Evolutionary conservation across 768 basidiomycete genomes (phyloP).

Genomic region (Leccinum incarnatum): DNA sequence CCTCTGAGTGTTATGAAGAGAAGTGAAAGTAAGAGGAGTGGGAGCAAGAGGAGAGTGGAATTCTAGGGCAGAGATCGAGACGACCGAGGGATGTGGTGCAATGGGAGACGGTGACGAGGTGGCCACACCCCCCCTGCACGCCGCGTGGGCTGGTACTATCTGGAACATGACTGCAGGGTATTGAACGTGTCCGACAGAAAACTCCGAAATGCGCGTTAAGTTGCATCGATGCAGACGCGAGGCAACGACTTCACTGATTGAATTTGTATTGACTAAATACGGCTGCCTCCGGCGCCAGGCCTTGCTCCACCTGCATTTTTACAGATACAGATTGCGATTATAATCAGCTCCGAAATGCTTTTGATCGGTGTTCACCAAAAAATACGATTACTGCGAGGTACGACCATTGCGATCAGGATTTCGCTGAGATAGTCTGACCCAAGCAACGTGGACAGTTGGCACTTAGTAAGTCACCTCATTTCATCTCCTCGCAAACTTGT

Average conservation of each 20-base stretch:
- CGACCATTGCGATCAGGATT: not conserved
- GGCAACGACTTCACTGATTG: too few relatives aligned
- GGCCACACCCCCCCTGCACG: not conserved
- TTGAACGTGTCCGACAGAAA: not conserved
- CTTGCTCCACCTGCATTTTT: too few relatives aligned
- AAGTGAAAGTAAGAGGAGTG: not conserved
- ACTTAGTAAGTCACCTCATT: not conserved
- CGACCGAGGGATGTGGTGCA: too few relatives aligned
- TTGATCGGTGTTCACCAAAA: not conserved
- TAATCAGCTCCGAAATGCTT: too few relatives aligned
- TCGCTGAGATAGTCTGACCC: not conserved
- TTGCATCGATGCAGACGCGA: not conserved
- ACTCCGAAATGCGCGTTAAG: not conserved
- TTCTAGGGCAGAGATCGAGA: not conserved
- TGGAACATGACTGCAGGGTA: not conserved
- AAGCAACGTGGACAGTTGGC: not conserved
- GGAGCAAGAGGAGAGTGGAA: not conserved
- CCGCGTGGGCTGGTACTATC: not conserved
- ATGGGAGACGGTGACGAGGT: not conserved
- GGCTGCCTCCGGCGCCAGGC: too few relatives aligned
- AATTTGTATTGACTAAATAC: too few relatives aligned
- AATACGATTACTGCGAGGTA: not conserved
- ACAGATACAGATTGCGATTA: too few relatives aligned
- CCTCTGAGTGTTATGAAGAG: not conserved
- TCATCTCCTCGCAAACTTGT: not conserved